These are phyloP conservation scores for Schizochytrium sp. DNA, from an alignment of 108 stramenopile genomes.

Conservation along the genomic window DNA sequence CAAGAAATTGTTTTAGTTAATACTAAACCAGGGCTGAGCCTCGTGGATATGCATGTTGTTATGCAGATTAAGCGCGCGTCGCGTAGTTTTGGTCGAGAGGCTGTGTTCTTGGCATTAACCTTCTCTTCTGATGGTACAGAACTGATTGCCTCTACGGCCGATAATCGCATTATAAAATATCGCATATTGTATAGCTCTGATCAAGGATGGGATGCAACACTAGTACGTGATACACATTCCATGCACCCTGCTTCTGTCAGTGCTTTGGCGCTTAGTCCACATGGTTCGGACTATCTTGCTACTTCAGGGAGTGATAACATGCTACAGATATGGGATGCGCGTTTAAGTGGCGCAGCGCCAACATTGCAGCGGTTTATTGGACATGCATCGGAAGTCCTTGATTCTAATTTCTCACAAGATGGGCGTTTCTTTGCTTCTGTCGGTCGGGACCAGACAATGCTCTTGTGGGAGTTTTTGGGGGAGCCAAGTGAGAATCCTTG, in stretches of 20 bases:
- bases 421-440: not conserved
- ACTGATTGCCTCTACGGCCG: not conserved
- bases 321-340: conserved; percentile 31
- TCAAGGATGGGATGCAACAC: conserved; percentile 56
- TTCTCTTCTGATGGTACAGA: conserved; percentile 6
- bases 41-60: conserved; percentile 1
- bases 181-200: conserved; percentile 1
- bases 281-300: not conserved
- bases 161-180: conserved; percentile 51
- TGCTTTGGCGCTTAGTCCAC: conserved; percentile 15
- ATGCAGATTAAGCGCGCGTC: not conserved
- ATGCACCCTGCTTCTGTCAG: conserved; percentile 23
- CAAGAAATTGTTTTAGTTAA: not conserved
- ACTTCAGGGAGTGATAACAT: conserved; percentile 54
- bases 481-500: not conserved
- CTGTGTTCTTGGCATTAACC: not conserved
- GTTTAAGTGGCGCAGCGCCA: not conserved
- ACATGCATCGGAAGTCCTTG: conserved; percentile 24
- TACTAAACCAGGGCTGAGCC: not conserved
- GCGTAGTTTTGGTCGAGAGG: not conserved
- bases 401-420: conserved; percentile 20
- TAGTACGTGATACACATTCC: conserved; percentile 55
- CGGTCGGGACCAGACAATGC: conserved; percentile 31
- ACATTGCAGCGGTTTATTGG: conserved; percentile 29
- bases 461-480: conserved; percentile 37